Conservation (phyloP, 2,329 filamentous ascomycete genomes). For the Fusarium sp. region DNA sequence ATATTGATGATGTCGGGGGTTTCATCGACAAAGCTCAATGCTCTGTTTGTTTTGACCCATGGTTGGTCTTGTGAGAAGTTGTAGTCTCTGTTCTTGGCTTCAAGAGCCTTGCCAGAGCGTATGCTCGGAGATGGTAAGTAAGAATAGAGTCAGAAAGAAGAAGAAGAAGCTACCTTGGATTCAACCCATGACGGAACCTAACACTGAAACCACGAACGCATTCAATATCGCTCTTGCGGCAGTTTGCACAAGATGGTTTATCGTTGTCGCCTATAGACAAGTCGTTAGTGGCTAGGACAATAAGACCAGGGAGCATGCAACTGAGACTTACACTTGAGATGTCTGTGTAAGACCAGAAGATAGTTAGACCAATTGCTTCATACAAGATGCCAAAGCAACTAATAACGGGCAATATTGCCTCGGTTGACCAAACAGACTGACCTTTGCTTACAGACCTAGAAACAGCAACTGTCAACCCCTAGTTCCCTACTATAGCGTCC, state of each 20-base stretch:
- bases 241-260: conserved; percentile 42
- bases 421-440: conserved; percentile 20
- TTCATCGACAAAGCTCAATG: conserved; percentile 47
- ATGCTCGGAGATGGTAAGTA: conserved; percentile 29
- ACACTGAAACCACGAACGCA: conserved; percentile 46
- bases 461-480: conserved; percentile 11
- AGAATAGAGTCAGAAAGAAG: background rate
- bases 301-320: no score
- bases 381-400: background rate
- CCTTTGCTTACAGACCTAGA: conserved; percentile 41
- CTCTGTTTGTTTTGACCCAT: conserved; percentile 44
- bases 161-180: conserved; percentile 38
- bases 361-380: conserved; percentile 11
- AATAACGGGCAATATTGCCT: conserved; percentile 18
- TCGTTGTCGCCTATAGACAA: conserved; percentile 35
- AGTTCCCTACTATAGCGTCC: background rate
- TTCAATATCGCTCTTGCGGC: conserved; percentile 42
- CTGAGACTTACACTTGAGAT: conserved; percentile 43
- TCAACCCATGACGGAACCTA: conserved; percentile 45
- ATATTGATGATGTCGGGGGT: conserved; percentile 46
- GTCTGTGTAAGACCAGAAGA: conserved; percentile 13
- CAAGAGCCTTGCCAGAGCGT: conserved; percentile 30
- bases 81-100: conserved; percentile 34
- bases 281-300: no score
- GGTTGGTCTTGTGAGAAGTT: conserved; percentile 44